Base-by-base conservation (phyloP, 768 basidiomycete genomes). In the Jaapia argillacea region DNA sequence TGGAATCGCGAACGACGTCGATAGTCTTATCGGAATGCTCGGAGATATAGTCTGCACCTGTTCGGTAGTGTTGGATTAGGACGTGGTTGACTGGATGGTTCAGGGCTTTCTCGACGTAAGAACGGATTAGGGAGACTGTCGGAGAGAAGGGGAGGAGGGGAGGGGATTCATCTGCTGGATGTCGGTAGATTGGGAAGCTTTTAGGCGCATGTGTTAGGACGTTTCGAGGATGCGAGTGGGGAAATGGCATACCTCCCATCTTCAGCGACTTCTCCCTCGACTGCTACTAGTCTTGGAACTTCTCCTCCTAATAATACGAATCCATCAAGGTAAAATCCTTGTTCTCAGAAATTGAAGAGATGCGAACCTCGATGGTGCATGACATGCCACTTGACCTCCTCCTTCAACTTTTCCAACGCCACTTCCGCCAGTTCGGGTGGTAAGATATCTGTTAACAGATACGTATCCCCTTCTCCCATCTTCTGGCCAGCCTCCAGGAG, bases 1-100 rank as follows among this genome's bases (percentile, higher is more conserved):
- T 77, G 5, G 85, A 83, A 24, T 77, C 80, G 12, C 70, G 74
- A 3, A 81, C 75, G 49, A 90, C 74, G 57, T 90, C 87, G 51
- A 89, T 73, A 4, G 86, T 90, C 63, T 90, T 90, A 60, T 90
- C 86, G 0, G 83, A 84, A 58, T 90, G 86, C 51, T 88, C 85
- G 0, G 85, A 87, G 48, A 89, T 89, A 60, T 81, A 84, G 59
- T 89, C 87, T 23, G 73, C 75, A 4, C 86, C 87, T 10, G 70
- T 71, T 45, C 86, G 83, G 56, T 89, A 89, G 55, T 76, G 71
- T 54, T 89, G 87, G 40, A 89, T 85, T 24, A 90, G 72, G 39
- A 85, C 86, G 51, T 90, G 86, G 54, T 90, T 90, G 4, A 89
- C 75, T 1, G 79, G 80, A 45, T 85, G 84, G 21, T 64, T 52